Evolutionary conservation across 2,329 filamentous ascomycete genomes (phyloP), one percentile per base, ranked within the genome.

Genomic region (Aspergillus sp.): DNA sequence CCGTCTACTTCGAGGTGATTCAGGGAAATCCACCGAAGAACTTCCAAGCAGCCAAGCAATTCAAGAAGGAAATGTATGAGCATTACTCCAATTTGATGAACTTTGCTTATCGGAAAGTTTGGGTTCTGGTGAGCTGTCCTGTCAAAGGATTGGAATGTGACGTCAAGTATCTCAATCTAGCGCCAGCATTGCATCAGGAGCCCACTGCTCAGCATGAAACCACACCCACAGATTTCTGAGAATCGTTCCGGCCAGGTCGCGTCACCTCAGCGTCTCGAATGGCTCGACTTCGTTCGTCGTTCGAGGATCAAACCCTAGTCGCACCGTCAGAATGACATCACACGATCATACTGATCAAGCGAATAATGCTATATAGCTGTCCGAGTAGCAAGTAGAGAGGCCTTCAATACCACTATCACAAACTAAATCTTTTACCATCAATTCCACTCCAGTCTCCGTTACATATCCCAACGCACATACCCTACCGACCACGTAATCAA

Each of bases 311-410:
- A 57, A 30, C 46, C 43, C 59, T 46, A 54, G 50, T 54, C 22
- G 22, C 49, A 17, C 53, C 59, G 52, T 55, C 59, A 63, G 60
- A 28, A 60, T 65, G 65, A 63, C 61, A 58, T 63, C 62, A 62
- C 58, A 34, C 49, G 4, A 31, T 31, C 25, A 41, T 48, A 19
- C 31, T 28, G 46, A 22, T 13, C 50, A 54, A 61, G 48, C 30
- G 15, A 54, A 30, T 31, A 58, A 51, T 51, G 28, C 54, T 57
- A 59, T 59, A 59, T 59, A 59, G 57, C 50, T 41, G 13, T 54
- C 38, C 28, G 13, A 48, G 15, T 59, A 9, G 45, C 31, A 50
- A 34, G 34, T 8, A 15, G 22, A 15, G 23, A 7, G 8, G 13
- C 30, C 34, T 22, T 3, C 31, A 17, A 17, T 13, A 45, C 19